Base-by-base conservation (phyloP, 1,139 yeast genomes). In the Candida sojae region DNA sequence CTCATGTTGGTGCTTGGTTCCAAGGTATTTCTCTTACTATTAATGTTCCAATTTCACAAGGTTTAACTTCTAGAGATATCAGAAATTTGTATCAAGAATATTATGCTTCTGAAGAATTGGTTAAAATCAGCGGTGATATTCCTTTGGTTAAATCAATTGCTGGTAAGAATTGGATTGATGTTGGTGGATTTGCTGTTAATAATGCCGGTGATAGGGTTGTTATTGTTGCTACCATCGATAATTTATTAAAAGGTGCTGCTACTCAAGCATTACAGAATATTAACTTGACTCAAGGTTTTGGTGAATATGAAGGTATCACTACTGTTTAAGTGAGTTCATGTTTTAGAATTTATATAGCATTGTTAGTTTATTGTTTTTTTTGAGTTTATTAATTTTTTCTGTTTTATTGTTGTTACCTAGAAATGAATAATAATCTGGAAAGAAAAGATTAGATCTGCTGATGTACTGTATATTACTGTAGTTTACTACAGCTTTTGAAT, bases 1-100 rank as follows among this genome's bases (percentile, higher is more conserved):
- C 99, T 25, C 99, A 93, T 63, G 99, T 93, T 50, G 99, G 97
- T 2, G 96, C 88, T 68, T 93, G 99, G 99, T 93, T 95, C 83
- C 98, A 93, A 72, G 99, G 99, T 58, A 93, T 93, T 58, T 79
- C 96, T 1, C 89, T 88, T 63, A 93, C 99, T 26, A 86, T 93
- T 52, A 85, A 90, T 46, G 88, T 93, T 52, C 99, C 99, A 47
- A 80, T 93, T 62, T 84, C 83, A 61, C 75, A 77, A 53, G 77
- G 80, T 42, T 73, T 92, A 58, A 82, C 95, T 10, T 79, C 93
- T 8, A 83, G 96, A 63, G 96, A 90, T 50, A 81, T 91, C 56
- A 83, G 96, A 70, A 82, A 86, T 66, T 71, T 93, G 54, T 93
- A 88, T 75, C 95, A 89, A 68, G 96, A 91, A 42, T 82, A 91